A percentile compares a stretch with the other conserved stretches of the same genome.
phyloP scores from a whole-genome alignment of 495 filamentous ascomycete genomes.

The Jackrogersella minutella region DNA sequence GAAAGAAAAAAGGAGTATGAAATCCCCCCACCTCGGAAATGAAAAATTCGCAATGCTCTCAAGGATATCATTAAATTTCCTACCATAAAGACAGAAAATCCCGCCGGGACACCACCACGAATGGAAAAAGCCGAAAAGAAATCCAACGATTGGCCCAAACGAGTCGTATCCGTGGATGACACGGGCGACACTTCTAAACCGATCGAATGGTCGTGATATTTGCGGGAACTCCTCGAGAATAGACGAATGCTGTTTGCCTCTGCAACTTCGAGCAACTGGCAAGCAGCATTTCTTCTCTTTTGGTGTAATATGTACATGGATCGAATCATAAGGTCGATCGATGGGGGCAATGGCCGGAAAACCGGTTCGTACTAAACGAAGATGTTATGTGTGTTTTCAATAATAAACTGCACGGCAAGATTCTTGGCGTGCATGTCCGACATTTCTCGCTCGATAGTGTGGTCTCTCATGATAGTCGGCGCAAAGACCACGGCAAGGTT shows the following conservation, averaged over 20 bases:
- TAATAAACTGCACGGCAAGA: conserved; percentile 84
- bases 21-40: conserved; percentile 4
- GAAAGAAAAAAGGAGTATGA: conserved; percentile 9
- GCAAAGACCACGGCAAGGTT: conserved; percentile 98
- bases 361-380: conserved; percentile 57
- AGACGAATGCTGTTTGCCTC: conserved; percentile 22
- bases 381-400: conserved; percentile 83
- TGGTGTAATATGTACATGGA: conserved; percentile 38
- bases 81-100: conserved; percentile 42
- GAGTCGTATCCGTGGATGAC: conserved; percentile 1
- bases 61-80: conserved; percentile 50
- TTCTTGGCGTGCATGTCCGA: conserved; percentile 95
- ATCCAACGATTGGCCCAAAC: conserved; percentile 31
- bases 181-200: conserved; percentile 2
- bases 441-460: conserved; percentile 90
- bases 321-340: conserved; percentile 10
- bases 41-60: conserved; percentile 36
- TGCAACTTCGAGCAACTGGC: conserved; percentile 1
- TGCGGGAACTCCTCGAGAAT: conserved; percentile 25
- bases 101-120: conserved; percentile 38
- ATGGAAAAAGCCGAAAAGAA: conserved; percentile 33
- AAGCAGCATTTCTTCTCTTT: conserved; percentile 2
- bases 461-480: conserved; percentile 93
- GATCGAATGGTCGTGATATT: conserved; percentile 29
- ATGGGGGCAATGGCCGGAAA: background rate